Percentiles rank a stretch among this genome's conserved stretches.
These are phyloP conservation scores for Pleurotus cornucopiae DNA, from an alignment of 768 basidiomycete genomes.

Conservation along the genomic window DNA sequence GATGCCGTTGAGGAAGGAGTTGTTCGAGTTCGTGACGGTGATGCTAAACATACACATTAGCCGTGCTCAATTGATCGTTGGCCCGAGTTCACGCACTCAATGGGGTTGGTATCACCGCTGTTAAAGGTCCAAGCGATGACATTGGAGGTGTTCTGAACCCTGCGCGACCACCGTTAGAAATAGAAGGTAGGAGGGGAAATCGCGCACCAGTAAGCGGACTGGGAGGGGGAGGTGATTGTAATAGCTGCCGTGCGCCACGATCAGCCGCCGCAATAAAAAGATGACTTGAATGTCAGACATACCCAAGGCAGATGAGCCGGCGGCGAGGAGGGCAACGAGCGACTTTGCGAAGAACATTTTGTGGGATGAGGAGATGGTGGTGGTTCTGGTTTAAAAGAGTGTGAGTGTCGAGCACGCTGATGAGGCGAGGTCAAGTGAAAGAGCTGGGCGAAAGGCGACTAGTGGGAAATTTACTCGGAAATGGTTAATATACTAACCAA, in stretches of 20 bases:
- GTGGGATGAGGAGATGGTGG: neutral
- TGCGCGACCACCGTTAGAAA: neutral
- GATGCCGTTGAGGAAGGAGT: conserved; percentile 1
- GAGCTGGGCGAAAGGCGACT: neutral
- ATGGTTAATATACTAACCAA: neutral
- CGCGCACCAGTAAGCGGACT: neutral
- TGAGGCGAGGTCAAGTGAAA: conserved; percentile 3
- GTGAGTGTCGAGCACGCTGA: conserved; percentile 3
- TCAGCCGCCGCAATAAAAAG: neutral
- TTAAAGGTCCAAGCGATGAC: conserved; percentile 5
- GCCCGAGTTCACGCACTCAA: neutral
- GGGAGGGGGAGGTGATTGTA: conserved; percentile 3
- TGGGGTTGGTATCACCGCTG: conserved; percentile 1
- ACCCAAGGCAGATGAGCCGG: conserved; percentile 7
- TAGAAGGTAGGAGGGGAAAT: no score
- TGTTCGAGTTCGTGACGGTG: conserved; percentile 1
- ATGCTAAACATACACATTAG: neutral
- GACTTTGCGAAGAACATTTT: conserved; percentile 4
- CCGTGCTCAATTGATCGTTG: neutral
- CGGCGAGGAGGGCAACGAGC: conserved; percentile 6
- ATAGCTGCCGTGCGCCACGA: neutral
- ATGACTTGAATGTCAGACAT: neutral
- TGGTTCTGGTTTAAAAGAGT: conserved; percentile 8
- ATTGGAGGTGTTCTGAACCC: conserved; percentile 7
- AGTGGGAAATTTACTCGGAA: conserved; percentile 3